These are phyloP conservation scores for Talaromyces marneffei DNA, from an alignment of 2,329 filamentous ascomycete genomes.

Conservation along the genomic window DNA sequence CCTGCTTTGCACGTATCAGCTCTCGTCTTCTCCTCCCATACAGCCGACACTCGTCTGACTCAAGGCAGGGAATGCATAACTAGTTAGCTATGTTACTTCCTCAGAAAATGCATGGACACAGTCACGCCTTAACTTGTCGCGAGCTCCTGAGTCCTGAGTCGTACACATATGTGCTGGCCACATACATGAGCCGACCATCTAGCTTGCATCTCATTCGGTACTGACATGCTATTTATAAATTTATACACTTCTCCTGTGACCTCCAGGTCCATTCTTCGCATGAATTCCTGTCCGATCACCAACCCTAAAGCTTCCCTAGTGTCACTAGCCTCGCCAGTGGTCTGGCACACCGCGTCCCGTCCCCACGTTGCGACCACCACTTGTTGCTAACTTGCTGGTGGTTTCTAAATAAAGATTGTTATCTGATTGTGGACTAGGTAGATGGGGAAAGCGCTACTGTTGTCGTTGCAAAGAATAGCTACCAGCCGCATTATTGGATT, in stretches of 20 bases:
- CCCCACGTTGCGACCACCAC: conserved; percentile 1
- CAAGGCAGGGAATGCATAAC: too few species aligned
- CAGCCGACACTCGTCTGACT: neutral
- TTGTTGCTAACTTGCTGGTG: neutral
- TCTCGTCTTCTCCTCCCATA: neutral
- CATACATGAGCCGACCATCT: neutral
- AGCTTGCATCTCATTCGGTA: neutral
- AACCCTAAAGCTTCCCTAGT: neutral
- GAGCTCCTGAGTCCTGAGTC: too few species aligned
- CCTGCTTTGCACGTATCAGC: conserved; percentile 3
- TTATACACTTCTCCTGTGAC: conserved; percentile 1
- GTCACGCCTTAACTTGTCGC: neutral
- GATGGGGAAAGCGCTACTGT: neutral
- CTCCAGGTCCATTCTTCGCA: neutral
- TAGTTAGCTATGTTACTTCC: too few species aligned
- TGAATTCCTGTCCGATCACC: neutral
- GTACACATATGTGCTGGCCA: too few species aligned
- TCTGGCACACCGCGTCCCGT: conserved; percentile 9
- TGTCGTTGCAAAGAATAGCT: conserved; percentile 28
- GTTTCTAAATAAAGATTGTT: conserved; percentile 11
- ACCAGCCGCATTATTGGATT: conserved; percentile 16
- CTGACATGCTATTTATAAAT: conserved; percentile 5
- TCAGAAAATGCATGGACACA: neutral
- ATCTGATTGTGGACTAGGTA: neutral
- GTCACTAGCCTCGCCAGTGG: neutral